These are phyloP conservation scores for Spongiforma sp. DNA, from an alignment of 1,284 basidiomycete species.

Conservation along the genomic window DNA sequence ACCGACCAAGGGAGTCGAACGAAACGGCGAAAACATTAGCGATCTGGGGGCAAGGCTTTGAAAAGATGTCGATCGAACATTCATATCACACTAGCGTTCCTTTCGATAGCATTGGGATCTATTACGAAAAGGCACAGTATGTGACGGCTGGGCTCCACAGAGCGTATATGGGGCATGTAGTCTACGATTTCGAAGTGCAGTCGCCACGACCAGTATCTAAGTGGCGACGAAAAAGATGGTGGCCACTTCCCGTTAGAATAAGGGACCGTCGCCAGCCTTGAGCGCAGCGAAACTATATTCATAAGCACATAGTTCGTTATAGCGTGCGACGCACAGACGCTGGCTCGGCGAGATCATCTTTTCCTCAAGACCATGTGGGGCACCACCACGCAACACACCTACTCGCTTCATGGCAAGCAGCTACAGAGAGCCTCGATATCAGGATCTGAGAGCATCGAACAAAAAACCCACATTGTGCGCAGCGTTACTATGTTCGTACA, in stretches of 20 bases:
- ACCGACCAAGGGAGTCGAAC: no score
- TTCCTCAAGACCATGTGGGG: slow-evolving; percentile 63
- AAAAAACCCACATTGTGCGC: slow-evolving; percentile 74
- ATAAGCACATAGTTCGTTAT: slow-evolving; percentile 58
- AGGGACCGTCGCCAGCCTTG: slow-evolving; percentile 40
- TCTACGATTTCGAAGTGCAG: no score
- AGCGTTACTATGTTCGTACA: slow-evolving; percentile 93
- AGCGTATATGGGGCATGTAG: no score
- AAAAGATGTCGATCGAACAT: no score
- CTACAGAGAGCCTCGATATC: slow-evolving; percentile 39
- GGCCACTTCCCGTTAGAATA: slow-evolving; percentile 30
- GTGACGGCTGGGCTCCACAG: no score
- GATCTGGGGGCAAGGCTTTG: no score
- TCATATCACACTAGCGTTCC: no score
- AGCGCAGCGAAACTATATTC: slow-evolving; percentile 40
- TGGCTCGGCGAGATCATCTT: slow-evolving; percentile 70
- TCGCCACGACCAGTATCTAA: slow-evolving; percentile 2
- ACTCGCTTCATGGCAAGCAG: slow-evolving; percentile 91
- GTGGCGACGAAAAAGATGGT: background rate
- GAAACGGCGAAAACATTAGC: no score
- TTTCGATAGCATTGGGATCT: no score
- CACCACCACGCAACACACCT: slow-evolving; percentile 82
- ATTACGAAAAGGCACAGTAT: no score
- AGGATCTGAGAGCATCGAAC: background rate
- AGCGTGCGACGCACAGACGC: slow-evolving; percentile 68